A percentile compares a stretch with the other conserved stretches of the same genome.
Evolutionary conservation across 768 basidiomycete species (phyloP).

Genomic region (Pholiota molesta): DNA sequence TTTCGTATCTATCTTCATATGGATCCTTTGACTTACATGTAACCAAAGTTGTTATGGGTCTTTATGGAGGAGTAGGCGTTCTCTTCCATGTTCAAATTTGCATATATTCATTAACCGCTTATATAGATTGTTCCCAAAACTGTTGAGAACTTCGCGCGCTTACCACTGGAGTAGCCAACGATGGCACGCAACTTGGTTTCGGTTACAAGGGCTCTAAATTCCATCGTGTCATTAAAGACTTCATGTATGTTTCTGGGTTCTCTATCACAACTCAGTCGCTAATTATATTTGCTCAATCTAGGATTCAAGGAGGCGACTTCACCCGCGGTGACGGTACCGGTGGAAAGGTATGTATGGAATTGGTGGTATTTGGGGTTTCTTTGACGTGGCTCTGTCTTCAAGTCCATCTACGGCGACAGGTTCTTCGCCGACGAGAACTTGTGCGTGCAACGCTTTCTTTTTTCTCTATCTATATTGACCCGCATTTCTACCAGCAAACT

Average conservation of each 20-base stretch:
- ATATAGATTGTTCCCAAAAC: slow-evolving; percentile 95
- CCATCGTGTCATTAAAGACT: slow-evolving; percentile 94
- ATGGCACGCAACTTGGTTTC: slow-evolving; percentile 76
- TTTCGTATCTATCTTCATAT: slow-evolving; percentile 6
- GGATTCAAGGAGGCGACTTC: slow-evolving; percentile 99
- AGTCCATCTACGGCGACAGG: slow-evolving; percentile 89
- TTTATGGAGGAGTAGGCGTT: slow-evolving; percentile 78
- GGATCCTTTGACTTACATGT: slow-evolving; percentile 13
- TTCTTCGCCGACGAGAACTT: slow-evolving; percentile 99
- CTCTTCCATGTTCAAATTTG: not conserved
- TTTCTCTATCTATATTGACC: not conserved
- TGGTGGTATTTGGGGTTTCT: not conserved
- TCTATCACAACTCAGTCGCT: not conserved
- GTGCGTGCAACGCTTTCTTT: slow-evolving; percentile 40
- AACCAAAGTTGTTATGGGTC: slow-evolving; percentile 74
- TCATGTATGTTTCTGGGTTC: slow-evolving; percentile 61
- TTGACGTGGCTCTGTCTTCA: not conserved
- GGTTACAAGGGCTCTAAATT: slow-evolving; percentile 97
- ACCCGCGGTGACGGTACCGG: slow-evolving; percentile 89
- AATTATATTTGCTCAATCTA: slow-evolving; percentile 27
- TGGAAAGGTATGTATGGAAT: slow-evolving; percentile 63
- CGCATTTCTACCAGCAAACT: slow-evolving; percentile 70
- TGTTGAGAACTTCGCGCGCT: slow-evolving; percentile 96
- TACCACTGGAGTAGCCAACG: slow-evolving; percentile 79
- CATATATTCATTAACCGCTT: not conserved